phyloP scores from a whole-genome alignment of 345 rosid genomes.

The Citropsis articulata region DNA sequence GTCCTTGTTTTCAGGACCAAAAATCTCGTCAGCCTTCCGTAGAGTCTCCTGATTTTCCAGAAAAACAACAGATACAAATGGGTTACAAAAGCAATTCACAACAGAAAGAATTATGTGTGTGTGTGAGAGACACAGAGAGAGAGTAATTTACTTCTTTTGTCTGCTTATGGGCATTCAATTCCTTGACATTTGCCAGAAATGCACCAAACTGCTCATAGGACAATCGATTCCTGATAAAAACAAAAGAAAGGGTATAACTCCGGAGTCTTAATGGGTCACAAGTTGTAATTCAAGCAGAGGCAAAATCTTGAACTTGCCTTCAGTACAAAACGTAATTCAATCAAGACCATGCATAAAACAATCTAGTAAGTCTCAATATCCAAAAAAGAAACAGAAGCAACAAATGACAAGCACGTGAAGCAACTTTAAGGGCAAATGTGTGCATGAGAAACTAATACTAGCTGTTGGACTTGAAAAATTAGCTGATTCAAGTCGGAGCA shows the following conservation, averaged over 20 bases:
- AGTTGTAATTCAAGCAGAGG: slow-evolving; percentile 9
- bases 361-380: background rate
- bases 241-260: slow-evolving; percentile 2
- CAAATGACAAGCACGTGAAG: background rate
- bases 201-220: slow-evolving; percentile 92
- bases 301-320: background rate
- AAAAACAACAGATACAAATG: background rate
- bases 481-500: background rate
- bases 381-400: background rate
- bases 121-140: background rate
- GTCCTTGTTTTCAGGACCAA: slow-evolving; percentile 78
- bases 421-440: background rate
- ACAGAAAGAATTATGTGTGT: background rate
- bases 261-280: background rate
- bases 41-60: slow-evolving; percentile 62
- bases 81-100: background rate
- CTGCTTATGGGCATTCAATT: slow-evolving; percentile 87
- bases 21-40: slow-evolving; percentile 81
- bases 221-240: slow-evolving; percentile 55
- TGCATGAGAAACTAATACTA: background rate
- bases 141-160: slow-evolving; percentile 60
- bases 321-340: background rate
- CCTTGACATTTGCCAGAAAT: slow-evolving; percentile 90
- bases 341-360: background rate
- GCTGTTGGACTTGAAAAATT: background rate